These are phyloP conservation scores for Lachnum nothofagi DNA, from an alignment of 2,329 filamentous ascomycete genomes.

Conservation along the genomic window DNA sequence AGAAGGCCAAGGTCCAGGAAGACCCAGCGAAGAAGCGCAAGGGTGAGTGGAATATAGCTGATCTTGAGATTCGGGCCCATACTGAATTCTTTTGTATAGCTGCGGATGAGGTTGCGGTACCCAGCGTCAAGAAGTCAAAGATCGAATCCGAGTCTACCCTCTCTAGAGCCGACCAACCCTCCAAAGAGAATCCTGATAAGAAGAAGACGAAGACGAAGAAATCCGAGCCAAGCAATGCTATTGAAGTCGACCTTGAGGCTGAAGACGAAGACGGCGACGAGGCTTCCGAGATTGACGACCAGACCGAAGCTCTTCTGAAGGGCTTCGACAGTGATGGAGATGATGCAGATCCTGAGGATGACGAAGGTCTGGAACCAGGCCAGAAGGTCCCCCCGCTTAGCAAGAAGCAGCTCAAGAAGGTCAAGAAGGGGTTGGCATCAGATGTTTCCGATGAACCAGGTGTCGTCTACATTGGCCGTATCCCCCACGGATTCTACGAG, in stretches of 20 bases:
- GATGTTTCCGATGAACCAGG: constrained; percentile 57
- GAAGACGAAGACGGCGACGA: constrained; percentile 21
- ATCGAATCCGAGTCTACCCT: constrained; percentile 7
- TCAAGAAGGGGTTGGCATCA: constrained; percentile 39
- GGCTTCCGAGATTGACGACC: constrained; percentile 42
- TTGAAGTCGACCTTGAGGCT: constrained; percentile 13
- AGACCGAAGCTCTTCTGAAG: constrained; percentile 48
- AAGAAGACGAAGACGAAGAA: constrained; percentile 17
- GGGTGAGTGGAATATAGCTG: constrained; percentile 19
- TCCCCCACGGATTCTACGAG: constrained; percentile 96
- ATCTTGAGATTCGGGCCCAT: background rate
- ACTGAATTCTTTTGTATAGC: constrained; percentile 19
- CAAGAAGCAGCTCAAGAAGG: constrained; percentile 47
- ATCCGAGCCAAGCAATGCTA: constrained; percentile 4
- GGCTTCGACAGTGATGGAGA: constrained; percentile 53
- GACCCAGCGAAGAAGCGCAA: constrained; percentile 32
- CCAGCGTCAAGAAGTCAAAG: constrained; percentile 33
- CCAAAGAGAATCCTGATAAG: constrained; percentile 13
- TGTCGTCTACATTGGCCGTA: constrained; percentile 82
- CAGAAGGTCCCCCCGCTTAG: constrained; percentile 37
- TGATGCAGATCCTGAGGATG: constrained; percentile 35
- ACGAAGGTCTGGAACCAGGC: constrained; percentile 41
- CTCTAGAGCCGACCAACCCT: constrained; percentile 7
- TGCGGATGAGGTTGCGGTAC: constrained; percentile 28
- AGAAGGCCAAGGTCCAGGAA: constrained; percentile 31